A percentile compares a stretch with the other conserved stretches of the same genome.
Conservation (phyloP, 139 green algal genomes). For the Coelastrella sp. region DNA sequence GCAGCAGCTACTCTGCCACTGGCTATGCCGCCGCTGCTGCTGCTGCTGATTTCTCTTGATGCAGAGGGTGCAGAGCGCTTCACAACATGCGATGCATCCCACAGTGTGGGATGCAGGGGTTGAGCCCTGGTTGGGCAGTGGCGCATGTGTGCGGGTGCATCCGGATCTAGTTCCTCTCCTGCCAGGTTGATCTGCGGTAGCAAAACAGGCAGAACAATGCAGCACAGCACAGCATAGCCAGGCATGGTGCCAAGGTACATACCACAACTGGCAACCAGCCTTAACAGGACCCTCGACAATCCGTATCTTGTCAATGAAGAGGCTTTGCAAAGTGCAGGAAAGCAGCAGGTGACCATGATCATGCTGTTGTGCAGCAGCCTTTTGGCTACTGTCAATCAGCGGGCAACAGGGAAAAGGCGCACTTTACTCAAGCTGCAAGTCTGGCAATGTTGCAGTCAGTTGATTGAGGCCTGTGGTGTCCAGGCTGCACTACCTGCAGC, state of each 20-base stretch:
- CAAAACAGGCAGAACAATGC: not conserved
- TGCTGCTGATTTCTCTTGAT: not conserved
- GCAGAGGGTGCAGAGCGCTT: not conserved
- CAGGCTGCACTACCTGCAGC: too few relatives aligned
- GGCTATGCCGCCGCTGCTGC: conserved; percentile 25
- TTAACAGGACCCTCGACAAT: too few relatives aligned
- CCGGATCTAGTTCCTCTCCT: conserved; percentile 7
- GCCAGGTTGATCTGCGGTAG: conserved; percentile 22
- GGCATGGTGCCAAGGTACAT: not conserved
- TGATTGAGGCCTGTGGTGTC: too few relatives aligned
- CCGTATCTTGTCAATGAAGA: not conserved
- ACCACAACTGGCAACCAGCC: too few relatives aligned
- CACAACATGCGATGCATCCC: too few relatives aligned
- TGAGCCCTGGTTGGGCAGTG: not conserved
- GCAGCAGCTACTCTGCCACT: not conserved
- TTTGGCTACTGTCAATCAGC: too few relatives aligned
- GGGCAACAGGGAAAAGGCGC: too few relatives aligned
- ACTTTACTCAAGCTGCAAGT: too few relatives aligned
- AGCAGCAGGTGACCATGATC: not conserved
- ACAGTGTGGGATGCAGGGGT: not conserved
- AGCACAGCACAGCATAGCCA: not conserved
- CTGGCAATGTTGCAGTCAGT: too few relatives aligned
- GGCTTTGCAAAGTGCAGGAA: not conserved
- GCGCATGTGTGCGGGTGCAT: not conserved
- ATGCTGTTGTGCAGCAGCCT: too few relatives aligned